Evolutionary conservation across 192 early-diverging fungal species (phyloP).

Genomic region (Coemansia sp.): DNA sequence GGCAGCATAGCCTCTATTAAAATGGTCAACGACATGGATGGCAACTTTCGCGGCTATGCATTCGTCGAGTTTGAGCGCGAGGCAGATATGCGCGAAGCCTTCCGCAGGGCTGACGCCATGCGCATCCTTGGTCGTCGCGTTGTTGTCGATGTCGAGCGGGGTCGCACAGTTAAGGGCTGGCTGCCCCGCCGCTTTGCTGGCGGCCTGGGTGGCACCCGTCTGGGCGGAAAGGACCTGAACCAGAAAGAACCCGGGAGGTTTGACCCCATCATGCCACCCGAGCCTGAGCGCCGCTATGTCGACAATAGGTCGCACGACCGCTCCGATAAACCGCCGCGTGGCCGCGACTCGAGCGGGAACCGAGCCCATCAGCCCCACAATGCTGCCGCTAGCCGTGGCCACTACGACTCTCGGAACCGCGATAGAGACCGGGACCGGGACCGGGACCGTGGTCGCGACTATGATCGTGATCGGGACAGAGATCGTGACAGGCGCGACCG

Average conservation of each 20-base stretch:
- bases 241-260: slow-evolving; percentile 42
- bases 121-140: slow-evolving; percentile 82
- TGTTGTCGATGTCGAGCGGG: slow-evolving; percentile 93
- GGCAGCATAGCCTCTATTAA: slow-evolving; percentile 65
- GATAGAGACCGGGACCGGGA: slow-evolving; percentile 11
- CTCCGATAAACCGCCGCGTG: slow-evolving; percentile 6
- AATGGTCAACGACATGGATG: slow-evolving; percentile 67
- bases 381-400: slow-evolving; percentile 1
- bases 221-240: slow-evolving; percentile 37
- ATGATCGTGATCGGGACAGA: slow-evolving; percentile 7
- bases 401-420: slow-evolving; percentile 14
- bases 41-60: slow-evolving; percentile 87
- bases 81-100: slow-evolving; percentile 68
- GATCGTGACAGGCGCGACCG: slow-evolving; percentile 17
- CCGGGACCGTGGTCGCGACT: neutral
- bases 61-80: slow-evolving; percentile 95
- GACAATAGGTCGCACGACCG: slow-evolving; percentile 11
- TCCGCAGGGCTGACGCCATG: slow-evolving; percentile 76
- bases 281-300: slow-evolving; percentile 8
- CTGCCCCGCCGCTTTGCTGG: slow-evolving; percentile 59
- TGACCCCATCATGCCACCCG: slow-evolving; percentile 19
- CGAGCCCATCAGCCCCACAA: slow-evolving; percentile 11
- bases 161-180: slow-evolving; percentile 96
- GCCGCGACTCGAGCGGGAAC: slow-evolving; percentile 20
- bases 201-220: slow-evolving; percentile 47